Conservation (phyloP, 139 green algal genomes). For the Nannochloris sp. region DNA sequence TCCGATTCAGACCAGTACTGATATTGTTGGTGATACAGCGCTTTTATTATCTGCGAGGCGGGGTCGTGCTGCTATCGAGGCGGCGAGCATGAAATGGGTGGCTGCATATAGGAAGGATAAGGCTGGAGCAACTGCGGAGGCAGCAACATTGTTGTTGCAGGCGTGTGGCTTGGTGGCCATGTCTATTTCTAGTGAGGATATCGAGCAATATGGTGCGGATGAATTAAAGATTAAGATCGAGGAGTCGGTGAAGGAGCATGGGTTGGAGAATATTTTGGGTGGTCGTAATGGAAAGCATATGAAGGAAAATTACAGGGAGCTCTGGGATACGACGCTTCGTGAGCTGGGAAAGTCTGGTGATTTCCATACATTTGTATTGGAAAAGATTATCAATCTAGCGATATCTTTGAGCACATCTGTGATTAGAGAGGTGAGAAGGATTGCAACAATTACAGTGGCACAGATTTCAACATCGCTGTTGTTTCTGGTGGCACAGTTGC, state of each 20-base stretch:
- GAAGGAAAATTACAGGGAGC: slow-evolving; percentile 34
- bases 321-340: slow-evolving; percentile 44
- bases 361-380: slow-evolving; percentile 51
- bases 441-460: slow-evolving; percentile 52
- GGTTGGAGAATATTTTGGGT: not conserved
- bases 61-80: slow-evolving; percentile 6
- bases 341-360: slow-evolving; percentile 23
- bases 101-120: slow-evolving; percentile 33
- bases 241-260: not conserved
- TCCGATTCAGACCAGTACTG: slow-evolving; percentile 1
- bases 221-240: not conserved
- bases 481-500: slow-evolving; percentile 25
- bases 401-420: slow-evolving; percentile 55
- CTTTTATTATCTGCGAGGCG: slow-evolving; percentile 13
- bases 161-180: slow-evolving; percentile 9
- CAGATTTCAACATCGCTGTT: slow-evolving; percentile 62
- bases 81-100: slow-evolving; percentile 52
- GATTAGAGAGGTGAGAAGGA: slow-evolving; percentile 47
- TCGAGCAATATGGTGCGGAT: slow-evolving; percentile 2
- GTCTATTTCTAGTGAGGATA: slow-evolving; percentile 1
- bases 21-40: not conserved
- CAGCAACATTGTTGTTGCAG: slow-evolving; percentile 56
- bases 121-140: slow-evolving; percentile 38
- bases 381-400: slow-evolving; percentile 40
- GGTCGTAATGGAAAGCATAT: slow-evolving; percentile 11